A percentile compares a stretch with the other conserved stretches of the same genome.
These are phyloP conservation scores for Trichoderma erinaceum DNA, from an alignment of 495 filamentous ascomycete genomes.

Conservation along the genomic window DNA sequence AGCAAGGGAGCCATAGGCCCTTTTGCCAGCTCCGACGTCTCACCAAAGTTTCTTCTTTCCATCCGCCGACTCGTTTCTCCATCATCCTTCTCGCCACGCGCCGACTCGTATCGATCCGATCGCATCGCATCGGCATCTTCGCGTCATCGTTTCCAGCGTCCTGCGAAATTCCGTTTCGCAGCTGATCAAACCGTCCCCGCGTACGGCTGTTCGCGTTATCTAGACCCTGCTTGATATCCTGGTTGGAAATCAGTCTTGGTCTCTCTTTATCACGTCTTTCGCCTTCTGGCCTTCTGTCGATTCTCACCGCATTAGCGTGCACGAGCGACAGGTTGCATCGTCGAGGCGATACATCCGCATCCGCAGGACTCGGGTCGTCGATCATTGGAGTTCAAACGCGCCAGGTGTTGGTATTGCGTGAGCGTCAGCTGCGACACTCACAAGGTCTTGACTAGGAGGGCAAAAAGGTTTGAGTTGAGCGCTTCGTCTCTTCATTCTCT, in stretches of 20 bases:
- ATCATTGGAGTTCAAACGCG: neutral
- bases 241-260: neutral
- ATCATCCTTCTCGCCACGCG: neutral
- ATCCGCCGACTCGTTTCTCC: constrained; percentile 21
- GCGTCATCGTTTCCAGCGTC: constrained; percentile 10
- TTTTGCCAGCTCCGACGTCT: neutral
- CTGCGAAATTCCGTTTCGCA: neutral
- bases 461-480: constrained; percentile 15
- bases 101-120: constrained; percentile 24
- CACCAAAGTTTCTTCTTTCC: neutral
- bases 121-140: constrained; percentile 18
- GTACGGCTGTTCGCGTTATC: neutral
- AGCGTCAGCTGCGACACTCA: neutral
- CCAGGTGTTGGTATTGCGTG: neutral
- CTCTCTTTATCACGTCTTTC: neutral
- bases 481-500: constrained; percentile 15
- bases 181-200: neutral
- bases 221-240: neutral
- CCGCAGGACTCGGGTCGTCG: constrained; percentile 13
- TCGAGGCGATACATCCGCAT: neutral
- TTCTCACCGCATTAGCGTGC: neutral
- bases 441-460: constrained; percentile 6
- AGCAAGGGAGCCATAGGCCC: neutral
- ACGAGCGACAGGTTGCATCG: neutral
- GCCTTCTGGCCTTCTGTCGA: neutral